Evolutionary conservation across 1,284 basidiomycete genomes (phyloP).

Genomic region (Tilletia walkeri): DNA sequence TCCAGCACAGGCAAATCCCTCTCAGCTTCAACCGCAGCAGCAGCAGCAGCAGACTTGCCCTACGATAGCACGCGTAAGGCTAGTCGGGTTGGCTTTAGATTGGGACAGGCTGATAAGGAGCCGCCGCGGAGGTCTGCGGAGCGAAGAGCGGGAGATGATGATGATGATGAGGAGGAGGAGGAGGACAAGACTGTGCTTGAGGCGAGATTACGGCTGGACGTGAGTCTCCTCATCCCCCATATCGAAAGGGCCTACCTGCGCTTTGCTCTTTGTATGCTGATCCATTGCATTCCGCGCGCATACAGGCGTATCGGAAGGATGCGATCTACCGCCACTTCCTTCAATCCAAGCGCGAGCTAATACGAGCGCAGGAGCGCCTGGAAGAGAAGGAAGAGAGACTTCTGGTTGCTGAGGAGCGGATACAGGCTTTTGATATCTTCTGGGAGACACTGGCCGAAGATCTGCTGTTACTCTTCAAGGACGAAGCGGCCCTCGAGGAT

Average conservation of each 20-base stretch:
- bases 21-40: not conserved
- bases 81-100: not conserved
- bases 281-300: not conserved
- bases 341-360: slow-evolving; percentile 11
- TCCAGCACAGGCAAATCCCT: not conserved
- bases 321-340: slow-evolving; percentile 17
- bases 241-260: not conserved
- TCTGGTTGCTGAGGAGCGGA: slow-evolving; percentile 2
- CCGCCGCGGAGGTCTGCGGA: not conserved
- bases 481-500: slow-evolving; percentile 19
- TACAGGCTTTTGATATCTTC: slow-evolving; percentile 13
- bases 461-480: slow-evolving; percentile 19
- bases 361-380: not conserved
- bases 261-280: no score
- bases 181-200: slow-evolving; percentile 10
- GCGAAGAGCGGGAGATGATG: not conserved
- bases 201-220: slow-evolving; percentile 2
- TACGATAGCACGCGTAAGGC: slow-evolving; percentile 3
- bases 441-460: slow-evolving; percentile 25
- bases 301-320: slow-evolving; percentile 11
- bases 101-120: not conserved
- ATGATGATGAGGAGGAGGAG: not conserved
- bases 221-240: not conserved
- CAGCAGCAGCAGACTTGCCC: not conserved
- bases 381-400: not conserved